Conservation (phyloP, 768 basidiomycete genomes). For the Lentinula sp. region DNA sequence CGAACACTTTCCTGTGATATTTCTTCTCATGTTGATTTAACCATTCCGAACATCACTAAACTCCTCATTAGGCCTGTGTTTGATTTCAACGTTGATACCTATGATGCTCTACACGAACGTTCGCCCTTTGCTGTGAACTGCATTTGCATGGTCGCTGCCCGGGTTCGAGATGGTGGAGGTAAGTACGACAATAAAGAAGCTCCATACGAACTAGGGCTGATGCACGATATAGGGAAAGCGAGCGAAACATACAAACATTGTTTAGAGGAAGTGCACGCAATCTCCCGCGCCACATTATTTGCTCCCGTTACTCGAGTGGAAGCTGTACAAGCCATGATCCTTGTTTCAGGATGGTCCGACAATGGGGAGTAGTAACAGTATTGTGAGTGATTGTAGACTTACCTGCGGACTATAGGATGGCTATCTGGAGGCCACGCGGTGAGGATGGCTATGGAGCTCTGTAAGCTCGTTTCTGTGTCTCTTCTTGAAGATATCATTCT, state of each 20-base stretch:
- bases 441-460: conserved; percentile 92
- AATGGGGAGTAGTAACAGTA: neutral
- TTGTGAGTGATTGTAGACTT: neutral
- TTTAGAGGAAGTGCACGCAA: conserved; percentile 79
- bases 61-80: conserved; percentile 59
- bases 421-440: conserved; percentile 94
- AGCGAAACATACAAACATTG: conserved; percentile 71
- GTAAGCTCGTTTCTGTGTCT: conserved; percentile 33
- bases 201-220: neutral
- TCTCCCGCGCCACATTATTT: conserved; percentile 83
- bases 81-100: conserved; percentile 78
- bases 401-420: conserved; percentile 51
- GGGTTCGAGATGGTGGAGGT: conserved; percentile 89
- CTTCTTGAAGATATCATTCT: neutral
- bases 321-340: conserved; percentile 84
- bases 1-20: conserved; percentile 68
- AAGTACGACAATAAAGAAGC: conserved; percentile 13
- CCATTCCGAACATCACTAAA: conserved; percentile 13
- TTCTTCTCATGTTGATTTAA: neutral
- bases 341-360: neutral
- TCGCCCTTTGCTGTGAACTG: conserved; percentile 92
- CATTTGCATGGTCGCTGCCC: conserved; percentile 91
- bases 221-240: conserved; percentile 44
- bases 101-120: conserved; percentile 76
- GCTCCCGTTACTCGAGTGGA: conserved; percentile 79